phyloP scores from a whole-genome alignment of 371 early-diverging fungal genomes.

The Mortierella sp. region DNA sequence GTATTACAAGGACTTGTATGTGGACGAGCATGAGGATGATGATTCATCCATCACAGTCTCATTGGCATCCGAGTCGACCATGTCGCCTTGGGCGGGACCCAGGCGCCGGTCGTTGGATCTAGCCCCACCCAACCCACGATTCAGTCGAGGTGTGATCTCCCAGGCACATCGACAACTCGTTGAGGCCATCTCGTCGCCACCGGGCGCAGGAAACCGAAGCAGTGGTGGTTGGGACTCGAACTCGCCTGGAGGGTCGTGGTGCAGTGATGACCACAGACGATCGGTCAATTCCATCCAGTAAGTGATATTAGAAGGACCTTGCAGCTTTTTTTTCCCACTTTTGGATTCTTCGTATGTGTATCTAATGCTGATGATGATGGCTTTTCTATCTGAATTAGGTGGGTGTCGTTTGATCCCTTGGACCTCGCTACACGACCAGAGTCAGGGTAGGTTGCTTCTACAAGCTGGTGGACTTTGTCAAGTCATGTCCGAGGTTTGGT shows the following conservation, averaged over 20 bases:
- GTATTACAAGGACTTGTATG: constrained; percentile 45
- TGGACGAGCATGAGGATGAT: constrained; percentile 32
- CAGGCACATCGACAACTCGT: constrained; percentile 48
- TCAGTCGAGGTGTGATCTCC: constrained; percentile 49
- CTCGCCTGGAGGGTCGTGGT: constrained; percentile 48
- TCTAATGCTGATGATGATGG: too few relatives aligned
- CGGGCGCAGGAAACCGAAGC: constrained; percentile 1
- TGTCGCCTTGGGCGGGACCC: constrained; percentile 43
- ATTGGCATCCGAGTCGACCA: constrained; percentile 30
- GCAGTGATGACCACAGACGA: constrained; percentile 37
- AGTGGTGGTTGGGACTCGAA: constrained; percentile 39
- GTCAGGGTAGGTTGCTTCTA: not conserved
- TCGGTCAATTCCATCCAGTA: constrained; percentile 54
- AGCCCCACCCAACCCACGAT: constrained; percentile 48
- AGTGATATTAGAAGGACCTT: not conserved
- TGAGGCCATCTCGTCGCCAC: constrained; percentile 3
- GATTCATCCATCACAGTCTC: constrained; percentile 35
- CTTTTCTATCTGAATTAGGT: constrained; percentile 15
- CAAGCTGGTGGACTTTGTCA: not conserved
- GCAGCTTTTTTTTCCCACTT: not conserved
- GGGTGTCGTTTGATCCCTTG: constrained; percentile 47
- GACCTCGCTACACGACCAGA: constrained; percentile 36
- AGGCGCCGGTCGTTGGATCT: constrained; percentile 27
- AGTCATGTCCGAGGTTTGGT: too few relatives aligned
- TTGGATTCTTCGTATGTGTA: not conserved